These are phyloP conservation scores for Mortierella claussenii DNA, from an alignment of 192 early-diverging fungal genomes.

Conservation along the genomic window DNA sequence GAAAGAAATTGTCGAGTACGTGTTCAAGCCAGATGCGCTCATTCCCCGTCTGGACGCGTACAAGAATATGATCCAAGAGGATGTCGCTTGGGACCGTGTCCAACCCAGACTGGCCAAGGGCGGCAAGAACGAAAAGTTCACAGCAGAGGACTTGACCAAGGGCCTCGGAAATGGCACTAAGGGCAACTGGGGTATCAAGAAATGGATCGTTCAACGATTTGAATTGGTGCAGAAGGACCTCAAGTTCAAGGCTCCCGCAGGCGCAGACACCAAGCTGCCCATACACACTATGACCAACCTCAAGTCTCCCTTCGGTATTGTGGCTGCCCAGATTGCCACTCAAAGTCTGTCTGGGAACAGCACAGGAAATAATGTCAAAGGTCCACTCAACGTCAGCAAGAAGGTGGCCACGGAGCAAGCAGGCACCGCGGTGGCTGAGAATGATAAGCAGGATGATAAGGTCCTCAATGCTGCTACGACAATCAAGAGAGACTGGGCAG, in stretches of 20 bases:
- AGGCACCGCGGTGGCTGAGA: too few species aligned
- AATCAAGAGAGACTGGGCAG: slow-evolving; percentile 3
- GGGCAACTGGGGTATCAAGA: slow-evolving; percentile 13
- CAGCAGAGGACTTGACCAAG: slow-evolving; percentile 17
- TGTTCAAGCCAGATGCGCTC: slow-evolving; percentile 56
- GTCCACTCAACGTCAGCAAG: too few species aligned
- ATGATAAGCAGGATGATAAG: too few species aligned
- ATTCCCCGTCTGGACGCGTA: slow-evolving; percentile 46
- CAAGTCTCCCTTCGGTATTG: slow-evolving; percentile 8
- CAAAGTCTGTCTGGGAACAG: too few species aligned
- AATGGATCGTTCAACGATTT: slow-evolving; percentile 21
- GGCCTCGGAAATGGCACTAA: neutral
- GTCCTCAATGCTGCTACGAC: neutral
- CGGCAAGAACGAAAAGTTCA: slow-evolving; percentile 32
- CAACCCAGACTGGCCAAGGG: slow-evolving; percentile 14
- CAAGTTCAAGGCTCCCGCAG: slow-evolving; percentile 16
- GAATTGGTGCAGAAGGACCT: neutral
- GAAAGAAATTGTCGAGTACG: slow-evolving; percentile 52
- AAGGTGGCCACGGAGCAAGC: too few species aligned
- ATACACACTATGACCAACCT: slow-evolving; percentile 16
- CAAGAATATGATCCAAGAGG: slow-evolving; percentile 52
- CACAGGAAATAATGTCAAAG: too few species aligned
- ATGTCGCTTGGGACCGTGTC: slow-evolving; percentile 55
- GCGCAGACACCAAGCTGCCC: slow-evolving; percentile 13
- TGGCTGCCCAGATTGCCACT: neutral